phyloP scores from a whole-genome alignment of 257 asterid species.

The Solanum paucissectum region DNA sequence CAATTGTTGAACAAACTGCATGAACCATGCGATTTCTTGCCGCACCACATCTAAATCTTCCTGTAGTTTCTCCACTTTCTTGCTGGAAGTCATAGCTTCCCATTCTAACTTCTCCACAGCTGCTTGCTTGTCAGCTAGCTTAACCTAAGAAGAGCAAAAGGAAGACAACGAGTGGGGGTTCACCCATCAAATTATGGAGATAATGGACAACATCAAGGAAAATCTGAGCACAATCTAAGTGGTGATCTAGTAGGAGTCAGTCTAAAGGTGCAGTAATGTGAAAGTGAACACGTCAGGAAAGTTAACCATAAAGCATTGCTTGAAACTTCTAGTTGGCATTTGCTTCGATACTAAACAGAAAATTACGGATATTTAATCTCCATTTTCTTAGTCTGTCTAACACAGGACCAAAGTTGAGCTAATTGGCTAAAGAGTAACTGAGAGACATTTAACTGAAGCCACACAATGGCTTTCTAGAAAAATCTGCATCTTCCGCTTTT shows the following conservation, averaged over 20 bases:
- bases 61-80: conserved; percentile 66
- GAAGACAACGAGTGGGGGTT: neutral
- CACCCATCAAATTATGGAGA: neutral
- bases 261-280: neutral
- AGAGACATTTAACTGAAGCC: neutral
- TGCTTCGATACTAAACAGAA: neutral
- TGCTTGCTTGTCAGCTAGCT: conserved; percentile 97
- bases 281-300: neutral
- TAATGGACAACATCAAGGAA: neutral
- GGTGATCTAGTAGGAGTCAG: neutral
- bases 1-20: conserved; percentile 59
- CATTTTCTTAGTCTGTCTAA: neutral
- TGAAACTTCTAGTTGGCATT: neutral
- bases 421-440: neutral
- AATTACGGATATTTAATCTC: neutral
- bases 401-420: neutral
- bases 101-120: conserved; percentile 88
- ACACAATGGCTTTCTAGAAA: neutral
- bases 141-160: conserved; percentile 31
- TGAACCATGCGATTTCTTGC: conserved; percentile 58
- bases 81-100: conserved; percentile 71
- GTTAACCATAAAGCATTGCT: neutral
- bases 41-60: conserved; percentile 49
- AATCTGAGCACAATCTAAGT: neutral
- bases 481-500: neutral